Conservation (phyloP, 2,329 filamentous ascomycete species). For the Sporothrix inflata region DNA sequence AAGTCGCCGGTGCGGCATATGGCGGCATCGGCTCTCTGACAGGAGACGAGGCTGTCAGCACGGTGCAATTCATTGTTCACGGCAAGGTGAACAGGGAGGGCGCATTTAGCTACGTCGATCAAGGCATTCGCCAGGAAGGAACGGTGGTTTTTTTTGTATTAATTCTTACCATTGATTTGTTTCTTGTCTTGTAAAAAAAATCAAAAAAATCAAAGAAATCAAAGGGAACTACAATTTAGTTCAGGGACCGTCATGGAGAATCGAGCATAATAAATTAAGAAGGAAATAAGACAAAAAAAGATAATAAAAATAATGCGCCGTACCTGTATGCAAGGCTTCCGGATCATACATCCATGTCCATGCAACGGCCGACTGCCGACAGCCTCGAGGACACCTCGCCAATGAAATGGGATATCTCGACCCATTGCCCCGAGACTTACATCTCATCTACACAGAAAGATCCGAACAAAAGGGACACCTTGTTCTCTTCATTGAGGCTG, state of each 20-base stretch:
- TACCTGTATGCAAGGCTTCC: slow-evolving; percentile 17
- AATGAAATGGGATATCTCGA: not conserved
- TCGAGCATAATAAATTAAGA: too few relatives aligned
- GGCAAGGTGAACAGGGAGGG: not conserved
- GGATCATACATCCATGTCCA: not conserved
- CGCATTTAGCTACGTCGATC: too few relatives aligned
- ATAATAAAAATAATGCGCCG: too few relatives aligned
- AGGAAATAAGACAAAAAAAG: not conserved
- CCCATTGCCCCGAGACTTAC: not conserved
- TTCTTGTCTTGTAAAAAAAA: too few relatives aligned
- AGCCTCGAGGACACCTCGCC: not conserved
- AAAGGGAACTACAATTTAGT: too few relatives aligned
- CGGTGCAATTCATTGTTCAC: not conserved
- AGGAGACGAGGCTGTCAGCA: not conserved
- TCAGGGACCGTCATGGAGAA: too few relatives aligned
- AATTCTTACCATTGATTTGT: too few relatives aligned
- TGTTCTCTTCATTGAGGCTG: slow-evolving; percentile 16
- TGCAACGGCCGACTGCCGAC: not conserved
- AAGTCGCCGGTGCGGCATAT: not conserved
- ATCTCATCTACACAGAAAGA: too few relatives aligned
- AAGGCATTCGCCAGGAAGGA: too few relatives aligned
- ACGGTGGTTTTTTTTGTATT: too few relatives aligned
- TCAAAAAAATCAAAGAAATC: too few relatives aligned
- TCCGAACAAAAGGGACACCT: not conserved
- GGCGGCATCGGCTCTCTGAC: not conserved